phyloP scores from a whole-genome alignment of 441 rosid species.

The Melastoma candidum region DNA sequence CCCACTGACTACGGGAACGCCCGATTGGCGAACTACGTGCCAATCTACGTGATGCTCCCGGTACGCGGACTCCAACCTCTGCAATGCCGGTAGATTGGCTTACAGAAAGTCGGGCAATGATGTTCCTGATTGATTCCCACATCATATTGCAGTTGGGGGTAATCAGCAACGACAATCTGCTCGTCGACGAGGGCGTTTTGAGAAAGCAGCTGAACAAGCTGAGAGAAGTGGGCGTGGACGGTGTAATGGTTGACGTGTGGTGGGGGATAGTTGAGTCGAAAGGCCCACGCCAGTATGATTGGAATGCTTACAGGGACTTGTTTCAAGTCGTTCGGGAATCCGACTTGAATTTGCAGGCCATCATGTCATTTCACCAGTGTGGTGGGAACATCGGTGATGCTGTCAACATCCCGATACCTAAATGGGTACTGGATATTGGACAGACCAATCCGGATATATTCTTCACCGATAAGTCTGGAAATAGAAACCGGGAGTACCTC shows the following conservation, averaged over 20 bases:
- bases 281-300: conserved; percentile 47
- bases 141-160: conserved; percentile 41
- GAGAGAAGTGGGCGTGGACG: conserved; percentile 53
- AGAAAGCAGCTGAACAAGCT: conserved; percentile 50
- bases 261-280: conserved; percentile 68
- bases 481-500: conserved; percentile 51
- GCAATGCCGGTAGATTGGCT: background rate
- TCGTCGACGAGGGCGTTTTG: conserved; percentile 26
- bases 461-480: conserved; percentile 46
- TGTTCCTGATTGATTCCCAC: background rate
- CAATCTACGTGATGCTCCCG: conserved; percentile 74
- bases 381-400: conserved; percentile 77
- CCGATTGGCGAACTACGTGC: conserved; percentile 49
- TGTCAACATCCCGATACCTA: conserved; percentile 56
- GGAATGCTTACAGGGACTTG: conserved; percentile 64
- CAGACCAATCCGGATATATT: conserved; percentile 49
- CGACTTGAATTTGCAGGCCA: conserved; percentile 55
- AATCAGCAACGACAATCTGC: conserved; percentile 38
- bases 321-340: conserved; percentile 37
- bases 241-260: conserved; percentile 80
- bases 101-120: background rate
- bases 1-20: no score
- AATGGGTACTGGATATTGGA: conserved; percentile 56
- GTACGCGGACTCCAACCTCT: conserved; percentile 27
- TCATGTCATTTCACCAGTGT: conserved; percentile 80